Percentiles rank a stretch among this genome's conserved stretches.
Conservation (phyloP, 1,284 basidiomycete species). For the Microbotryomycetes sp. region DNA sequence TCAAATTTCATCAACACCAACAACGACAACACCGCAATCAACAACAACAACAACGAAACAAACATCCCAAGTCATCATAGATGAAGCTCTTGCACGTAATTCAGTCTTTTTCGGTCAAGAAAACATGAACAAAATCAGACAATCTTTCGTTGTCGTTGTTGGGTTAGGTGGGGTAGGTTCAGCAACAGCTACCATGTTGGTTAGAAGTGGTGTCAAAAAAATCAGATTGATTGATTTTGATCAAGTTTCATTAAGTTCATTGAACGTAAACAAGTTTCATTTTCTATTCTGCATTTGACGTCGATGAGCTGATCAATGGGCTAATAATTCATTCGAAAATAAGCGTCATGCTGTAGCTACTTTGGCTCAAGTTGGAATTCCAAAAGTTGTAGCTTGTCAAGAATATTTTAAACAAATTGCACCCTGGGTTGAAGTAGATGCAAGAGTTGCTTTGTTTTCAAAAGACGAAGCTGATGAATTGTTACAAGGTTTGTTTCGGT, state of each 20-base stretch:
- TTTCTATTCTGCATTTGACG: neutral
- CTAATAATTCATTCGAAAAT: neutral
- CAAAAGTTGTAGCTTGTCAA: slow-evolving; percentile 81
- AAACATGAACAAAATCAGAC: slow-evolving; percentile 71
- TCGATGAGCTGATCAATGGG: neutral
- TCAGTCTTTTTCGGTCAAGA: slow-evolving; percentile 93
- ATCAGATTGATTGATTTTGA: slow-evolving; percentile 65
- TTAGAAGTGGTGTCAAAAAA: slow-evolving; percentile 51
- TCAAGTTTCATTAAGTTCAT: slow-evolving; percentile 82
- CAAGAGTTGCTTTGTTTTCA: slow-evolving; percentile 70
- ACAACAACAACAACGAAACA: slow-evolving; percentile 3
- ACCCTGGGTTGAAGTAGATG: slow-evolving; percentile 67
- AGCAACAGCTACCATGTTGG: slow-evolving; percentile 91
- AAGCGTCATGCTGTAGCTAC: slow-evolving; percentile 83
- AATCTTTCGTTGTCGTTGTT: slow-evolving; percentile 74
- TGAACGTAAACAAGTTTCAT: slow-evolving; percentile 53
- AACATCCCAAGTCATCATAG: slow-evolving; percentile 41
- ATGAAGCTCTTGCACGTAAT: slow-evolving; percentile 75
- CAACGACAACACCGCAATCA: neutral
- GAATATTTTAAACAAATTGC: slow-evolving; percentile 63
- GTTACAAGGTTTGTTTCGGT: slow-evolving; percentile 61
- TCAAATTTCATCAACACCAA: neutral
- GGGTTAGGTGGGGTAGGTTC: slow-evolving; percentile 89
- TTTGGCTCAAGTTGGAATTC: slow-evolving; percentile 82
- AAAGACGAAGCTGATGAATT: slow-evolving; percentile 59